These are phyloP conservation scores for Lentinula edodes DNA, from an alignment of 768 basidiomycete species.

Conservation along the genomic window DNA sequence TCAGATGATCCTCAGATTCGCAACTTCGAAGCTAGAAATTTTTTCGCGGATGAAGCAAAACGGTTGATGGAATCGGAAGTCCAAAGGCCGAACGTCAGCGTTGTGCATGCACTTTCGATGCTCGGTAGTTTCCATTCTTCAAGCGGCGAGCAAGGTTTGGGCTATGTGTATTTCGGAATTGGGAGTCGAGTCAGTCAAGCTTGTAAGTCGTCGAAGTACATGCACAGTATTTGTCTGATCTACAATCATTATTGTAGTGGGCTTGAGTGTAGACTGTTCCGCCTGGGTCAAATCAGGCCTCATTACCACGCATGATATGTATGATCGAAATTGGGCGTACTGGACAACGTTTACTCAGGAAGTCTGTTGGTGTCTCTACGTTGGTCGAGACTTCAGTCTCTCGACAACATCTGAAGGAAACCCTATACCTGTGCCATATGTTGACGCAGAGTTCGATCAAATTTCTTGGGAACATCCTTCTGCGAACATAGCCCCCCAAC, in stretches of 20 bases:
- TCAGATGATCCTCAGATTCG: constrained; percentile 14
- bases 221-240: neutral
- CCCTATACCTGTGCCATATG: constrained; percentile 26
- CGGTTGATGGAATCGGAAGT: constrained; percentile 12
- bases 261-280: constrained; percentile 31
- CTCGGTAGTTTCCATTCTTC: constrained; percentile 14
- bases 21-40: constrained; percentile 10
- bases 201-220: constrained; percentile 20
- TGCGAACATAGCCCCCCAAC: constrained; percentile 18
- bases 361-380: constrained; percentile 38
- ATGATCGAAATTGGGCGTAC: constrained; percentile 35
- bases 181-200: constrained; percentile 33
- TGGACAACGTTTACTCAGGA: constrained; percentile 33
- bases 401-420: constrained; percentile 14
- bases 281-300: constrained; percentile 31
- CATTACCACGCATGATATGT: constrained; percentile 28
- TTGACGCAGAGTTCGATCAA: constrained; percentile 26
- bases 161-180: constrained; percentile 17
- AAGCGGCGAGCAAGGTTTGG: constrained; percentile 12
- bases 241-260: constrained; percentile 21
- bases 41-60: constrained; percentile 12
- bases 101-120: constrained; percentile 16
- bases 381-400: constrained; percentile 34
- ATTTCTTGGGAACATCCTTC: constrained; percentile 24
- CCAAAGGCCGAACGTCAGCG: constrained; percentile 14